These are phyloP conservation scores for Galeopsis tetrahit DNA, from an alignment of 257 asterid species.

Conservation along the genomic window DNA sequence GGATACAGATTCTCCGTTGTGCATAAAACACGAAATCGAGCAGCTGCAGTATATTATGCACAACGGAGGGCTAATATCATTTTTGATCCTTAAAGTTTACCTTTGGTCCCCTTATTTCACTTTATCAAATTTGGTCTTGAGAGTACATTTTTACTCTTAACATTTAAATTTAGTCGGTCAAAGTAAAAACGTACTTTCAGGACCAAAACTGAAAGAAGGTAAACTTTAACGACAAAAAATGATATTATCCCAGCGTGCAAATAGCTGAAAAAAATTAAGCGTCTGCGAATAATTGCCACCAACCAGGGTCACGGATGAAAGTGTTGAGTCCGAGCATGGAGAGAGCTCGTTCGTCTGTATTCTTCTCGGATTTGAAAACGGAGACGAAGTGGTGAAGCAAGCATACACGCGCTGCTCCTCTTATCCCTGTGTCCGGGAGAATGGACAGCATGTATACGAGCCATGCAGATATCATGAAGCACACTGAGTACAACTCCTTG, in stretches of 20 bases:
- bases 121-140: no score
- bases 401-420: constrained; percentile 84
- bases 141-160: no score
- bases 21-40: background rate
- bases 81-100: no score
- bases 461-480: constrained; percentile 81
- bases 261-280: no score
- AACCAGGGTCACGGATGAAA: constrained; percentile 73
- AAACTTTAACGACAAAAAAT: no score
- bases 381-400: constrained; percentile 67
- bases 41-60: no score
- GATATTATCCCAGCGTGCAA: no score
- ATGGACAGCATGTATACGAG: constrained; percentile 68
- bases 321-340: constrained; percentile 81
- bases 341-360: constrained; percentile 65
- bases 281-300: constrained; percentile 19
- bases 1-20: background rate
- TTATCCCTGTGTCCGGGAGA: constrained; percentile 82
- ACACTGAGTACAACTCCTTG: constrained; percentile 61
- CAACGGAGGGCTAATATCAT: no score
- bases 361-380: constrained; percentile 60
- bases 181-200: no score
- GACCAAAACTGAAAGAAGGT: no score
- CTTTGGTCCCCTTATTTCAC: no score
- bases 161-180: no score